These are phyloP conservation scores for Populus nigra DNA, from an alignment of 345 rosid genomes.

Conservation along the genomic window DNA sequence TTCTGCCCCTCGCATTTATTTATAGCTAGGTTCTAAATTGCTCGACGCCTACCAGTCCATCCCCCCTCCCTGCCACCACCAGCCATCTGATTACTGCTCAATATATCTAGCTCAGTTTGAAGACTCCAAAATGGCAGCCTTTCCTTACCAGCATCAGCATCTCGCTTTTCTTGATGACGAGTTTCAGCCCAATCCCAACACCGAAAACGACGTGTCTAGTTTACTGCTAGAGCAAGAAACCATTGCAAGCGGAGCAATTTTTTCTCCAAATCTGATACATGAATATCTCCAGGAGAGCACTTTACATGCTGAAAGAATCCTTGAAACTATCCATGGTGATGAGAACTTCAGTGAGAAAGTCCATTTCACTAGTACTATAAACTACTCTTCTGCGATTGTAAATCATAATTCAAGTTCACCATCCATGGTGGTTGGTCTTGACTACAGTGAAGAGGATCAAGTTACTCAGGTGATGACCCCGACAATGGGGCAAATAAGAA, in stretches of 20 bases:
- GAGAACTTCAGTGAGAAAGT: not conserved
- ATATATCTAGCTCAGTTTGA: not conserved
- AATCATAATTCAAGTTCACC: not conserved
- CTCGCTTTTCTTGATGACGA: constrained; percentile 1
- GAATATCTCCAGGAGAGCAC: not conserved
- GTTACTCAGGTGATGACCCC: not conserved
- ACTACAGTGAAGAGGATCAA: not conserved
- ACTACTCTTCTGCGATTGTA: not conserved
- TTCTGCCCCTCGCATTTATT: too few species aligned
- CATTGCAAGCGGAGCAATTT: not conserved
- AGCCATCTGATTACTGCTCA: not conserved
- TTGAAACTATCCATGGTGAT: not conserved
- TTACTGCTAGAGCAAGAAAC: too few species aligned
- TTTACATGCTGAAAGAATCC: not conserved
- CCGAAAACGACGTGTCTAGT: too few species aligned
- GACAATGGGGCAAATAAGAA: not conserved
- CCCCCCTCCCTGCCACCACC: not conserved
- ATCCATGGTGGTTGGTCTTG: not conserved
- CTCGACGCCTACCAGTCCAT: not conserved
- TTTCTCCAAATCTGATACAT: too few species aligned
- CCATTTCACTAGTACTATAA: not conserved
- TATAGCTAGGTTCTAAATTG: not conserved
- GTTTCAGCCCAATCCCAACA: not conserved
- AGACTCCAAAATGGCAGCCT: not conserved
- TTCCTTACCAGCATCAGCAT: constrained; percentile 2